Base-by-base conservation (phyloP, 108 stramenopile species). In the Cyclotella choctawhatcheeana region DNA sequence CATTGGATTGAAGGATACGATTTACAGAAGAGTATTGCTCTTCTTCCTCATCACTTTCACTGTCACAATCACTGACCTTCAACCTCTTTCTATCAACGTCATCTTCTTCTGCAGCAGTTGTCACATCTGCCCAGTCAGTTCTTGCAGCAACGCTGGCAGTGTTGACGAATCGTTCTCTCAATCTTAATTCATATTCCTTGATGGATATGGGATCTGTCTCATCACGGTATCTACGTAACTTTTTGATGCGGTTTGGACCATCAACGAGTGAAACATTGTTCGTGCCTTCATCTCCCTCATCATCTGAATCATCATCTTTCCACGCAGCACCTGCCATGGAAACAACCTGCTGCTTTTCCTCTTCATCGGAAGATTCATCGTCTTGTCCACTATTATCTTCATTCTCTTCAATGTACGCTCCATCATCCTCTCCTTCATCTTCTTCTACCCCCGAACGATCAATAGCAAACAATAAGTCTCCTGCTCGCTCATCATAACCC, bases 111-210 rank as follows among this genome's bases (percentile, higher is more conserved):
- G 58, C 24, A 43, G 37, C 58, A 55, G 71, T 37, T 35, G 32
- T 50, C 3, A 88, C 53, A n/a, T 73, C 47, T 29, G 90, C 93
- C 93, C 90, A 94, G 52, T 90, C 82, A 5, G 89, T 92, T 16
- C 81, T 67, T 29, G 89, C 86, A 0, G 88, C 82, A 32, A 82
- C 66, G 32, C 72, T 75, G 10, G 86, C 58, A 0, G 93, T 88
- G 25, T 71, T 59, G 43, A 91, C 64, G 56, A 88, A 93, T 51
- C 89, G 80, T 37, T 91, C 65, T 67, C 93, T 75, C 54, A 93
- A 58, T 22, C 88, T 85, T 29, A 82, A 33, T 82, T 93, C 88
- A 55, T 90, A 81, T 33, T 91, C 86, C 24, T 51, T 63, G 59
- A 89, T 64, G n/a, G 85, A 84, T 35, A 74, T 31, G 1, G 86